A percentile compares a stretch with the other conserved stretches of the same genome.
phyloP scores from a whole-genome alignment of 2,329 filamentous ascomycete genomes.

The Fusarium sp. region DNA sequence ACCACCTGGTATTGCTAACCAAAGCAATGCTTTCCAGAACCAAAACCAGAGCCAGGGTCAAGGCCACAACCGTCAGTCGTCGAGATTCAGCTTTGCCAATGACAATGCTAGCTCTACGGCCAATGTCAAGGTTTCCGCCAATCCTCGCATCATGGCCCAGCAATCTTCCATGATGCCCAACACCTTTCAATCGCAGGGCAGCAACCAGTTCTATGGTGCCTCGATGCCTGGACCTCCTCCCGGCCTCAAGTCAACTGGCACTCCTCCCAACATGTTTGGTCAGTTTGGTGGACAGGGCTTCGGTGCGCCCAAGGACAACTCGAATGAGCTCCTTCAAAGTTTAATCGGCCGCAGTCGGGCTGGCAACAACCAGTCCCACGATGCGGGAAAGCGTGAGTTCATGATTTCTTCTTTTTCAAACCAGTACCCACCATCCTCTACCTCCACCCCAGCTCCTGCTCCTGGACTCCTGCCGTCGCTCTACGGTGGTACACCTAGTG shows the following conservation, averaged over 20 bases:
- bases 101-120: constrained; percentile 66
- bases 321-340: constrained; percentile 77
- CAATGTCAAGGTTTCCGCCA: constrained; percentile 80
- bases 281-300: constrained; percentile 85
- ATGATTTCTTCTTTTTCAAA: constrained; percentile 92
- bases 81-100: constrained; percentile 87
- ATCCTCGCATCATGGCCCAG: constrained; percentile 83
- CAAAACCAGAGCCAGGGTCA: constrained; percentile 57
- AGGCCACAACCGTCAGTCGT: constrained; percentile 84
- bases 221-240: constrained; percentile 94
- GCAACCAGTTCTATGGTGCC: constrained; percentile 81
- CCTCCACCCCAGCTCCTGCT: constrained; percentile 87
- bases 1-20: constrained; percentile 66
- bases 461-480: constrained; percentile 91
- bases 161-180: constrained; percentile 88
- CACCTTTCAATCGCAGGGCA: constrained; percentile 67
- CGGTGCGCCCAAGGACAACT: constrained; percentile 75
- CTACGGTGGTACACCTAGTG: constrained; percentile 86
- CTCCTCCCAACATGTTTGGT: constrained; percentile 93
- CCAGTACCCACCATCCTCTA: constrained; percentile 84
- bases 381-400: constrained; percentile 98
- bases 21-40: constrained; percentile 59
- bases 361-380: constrained; percentile 77
- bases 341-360: constrained; percentile 78
- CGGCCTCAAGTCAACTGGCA: constrained; percentile 93